phyloP scores from a whole-genome alignment of 345 rosid species.

The Salix suchowensis region DNA sequence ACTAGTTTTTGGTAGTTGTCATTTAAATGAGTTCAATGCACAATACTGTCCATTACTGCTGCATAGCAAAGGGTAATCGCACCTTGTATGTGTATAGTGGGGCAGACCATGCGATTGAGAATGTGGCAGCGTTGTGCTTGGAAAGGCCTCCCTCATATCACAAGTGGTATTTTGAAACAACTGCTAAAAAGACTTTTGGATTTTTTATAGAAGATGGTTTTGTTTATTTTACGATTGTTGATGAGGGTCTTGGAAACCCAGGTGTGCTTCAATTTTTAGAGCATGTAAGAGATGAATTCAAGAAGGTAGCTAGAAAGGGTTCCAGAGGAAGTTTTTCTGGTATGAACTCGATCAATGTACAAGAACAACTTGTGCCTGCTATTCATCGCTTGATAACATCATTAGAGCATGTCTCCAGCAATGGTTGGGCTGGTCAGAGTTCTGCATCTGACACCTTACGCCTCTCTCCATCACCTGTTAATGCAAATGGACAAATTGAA shows the following conservation, averaged over 20 bases:
- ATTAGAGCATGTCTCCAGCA: constrained; percentile 48
- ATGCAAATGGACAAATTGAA: constrained; percentile 43
- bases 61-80: constrained; percentile 53
- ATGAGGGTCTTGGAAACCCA: constrained; percentile 45
- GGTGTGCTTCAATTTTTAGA: constrained; percentile 60
- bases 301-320: constrained; percentile 50
- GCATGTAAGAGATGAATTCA: constrained; percentile 66
- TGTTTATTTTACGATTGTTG: constrained; percentile 63
- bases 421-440: constrained; percentile 34
- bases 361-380: constrained; percentile 69
- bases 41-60: constrained; percentile 66
- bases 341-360: constrained; percentile 40
- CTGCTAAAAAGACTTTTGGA: constrained; percentile 50
- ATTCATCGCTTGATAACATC: constrained; percentile 59
- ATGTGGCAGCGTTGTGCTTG: constrained; percentile 51
- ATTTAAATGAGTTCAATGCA: constrained; percentile 53
- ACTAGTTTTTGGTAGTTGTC: neutral
- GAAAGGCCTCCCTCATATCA: constrained; percentile 67
- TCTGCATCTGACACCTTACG: constrained; percentile 21
- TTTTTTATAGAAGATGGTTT: constrained; percentile 63
- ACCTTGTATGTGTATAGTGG: constrained; percentile 48
- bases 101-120: constrained; percentile 53
- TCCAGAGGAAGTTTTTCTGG: constrained; percentile 63
- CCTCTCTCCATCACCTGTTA: constrained; percentile 45
- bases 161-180: constrained; percentile 76